Percentiles rank a stretch among this genome's conserved stretches.
These are phyloP conservation scores for Claviceps sp. DNA, from an alignment of 2,329 filamentous ascomycete species.

Conservation along the genomic window DNA sequence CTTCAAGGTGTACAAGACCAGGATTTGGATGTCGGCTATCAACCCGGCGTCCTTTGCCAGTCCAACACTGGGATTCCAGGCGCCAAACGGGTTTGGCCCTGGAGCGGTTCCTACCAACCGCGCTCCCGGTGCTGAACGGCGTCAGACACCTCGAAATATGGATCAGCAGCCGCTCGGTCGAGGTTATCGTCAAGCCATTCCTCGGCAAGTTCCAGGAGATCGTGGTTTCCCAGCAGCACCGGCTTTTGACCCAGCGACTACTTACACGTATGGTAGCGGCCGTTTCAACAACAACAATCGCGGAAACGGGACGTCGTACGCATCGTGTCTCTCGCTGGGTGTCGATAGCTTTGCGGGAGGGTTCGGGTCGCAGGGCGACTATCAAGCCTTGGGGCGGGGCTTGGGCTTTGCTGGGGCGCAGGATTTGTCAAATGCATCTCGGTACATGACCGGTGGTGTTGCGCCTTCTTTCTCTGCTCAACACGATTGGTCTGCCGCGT, in stretches of 20 bases:
- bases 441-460: slow-evolving; percentile 24
- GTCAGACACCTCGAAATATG: slow-evolving; percentile 31
- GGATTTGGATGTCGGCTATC: slow-evolving; percentile 99
- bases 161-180: slow-evolving; percentile 24
- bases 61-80: slow-evolving; percentile 57
- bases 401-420: slow-evolving; percentile 34
- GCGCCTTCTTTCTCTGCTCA: slow-evolving; percentile 29
- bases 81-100: slow-evolving; percentile 52
- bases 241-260: slow-evolving; percentile 18
- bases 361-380: slow-evolving; percentile 26
- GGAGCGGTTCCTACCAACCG: slow-evolving; percentile 49
- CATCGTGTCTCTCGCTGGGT: slow-evolving; percentile 14
- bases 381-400: slow-evolving; percentile 32
- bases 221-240: slow-evolving; percentile 24
- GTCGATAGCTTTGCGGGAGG: slow-evolving; percentile 18
- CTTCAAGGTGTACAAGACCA: slow-evolving; percentile 98
- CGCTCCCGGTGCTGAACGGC: slow-evolving; percentile 31
- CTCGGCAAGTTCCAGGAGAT: slow-evolving; percentile 28
- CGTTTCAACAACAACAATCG: slow-evolving; percentile 17
- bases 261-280: slow-evolving; percentile 21
- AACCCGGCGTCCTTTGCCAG: slow-evolving; percentile 92
- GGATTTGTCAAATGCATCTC: slow-evolving; percentile 20
- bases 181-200: slow-evolving; percentile 29
- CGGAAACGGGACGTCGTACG: slow-evolving; percentile 15
- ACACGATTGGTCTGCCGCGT: slow-evolving; percentile 48